Percentiles rank a stretch among this genome's conserved stretches.
Conservation (phyloP, 2,329 filamentous ascomycete genomes). For the Xylaria sp. region DNA sequence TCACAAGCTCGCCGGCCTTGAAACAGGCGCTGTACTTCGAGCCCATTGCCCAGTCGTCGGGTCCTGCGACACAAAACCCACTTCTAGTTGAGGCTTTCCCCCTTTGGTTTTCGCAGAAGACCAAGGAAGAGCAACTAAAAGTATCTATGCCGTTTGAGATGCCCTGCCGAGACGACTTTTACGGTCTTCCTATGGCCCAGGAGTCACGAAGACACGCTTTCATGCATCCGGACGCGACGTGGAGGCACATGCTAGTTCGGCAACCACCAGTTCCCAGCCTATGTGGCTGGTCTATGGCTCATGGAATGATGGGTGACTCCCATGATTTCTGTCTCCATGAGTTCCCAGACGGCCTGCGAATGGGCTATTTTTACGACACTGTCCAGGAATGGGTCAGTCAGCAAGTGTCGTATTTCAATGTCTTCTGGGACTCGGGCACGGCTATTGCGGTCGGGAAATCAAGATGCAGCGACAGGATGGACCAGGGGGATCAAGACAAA, state of each 20-base stretch:
- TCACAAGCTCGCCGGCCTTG: conserved; percentile 20
- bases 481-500: neutral
- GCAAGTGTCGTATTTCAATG: neutral
- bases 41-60: neutral
- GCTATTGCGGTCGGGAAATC: too few species aligned
- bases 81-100: conserved; percentile 15
- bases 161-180: neutral
- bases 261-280: conserved; percentile 17
- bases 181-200: conserved; percentile 11
- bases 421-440: neutral
- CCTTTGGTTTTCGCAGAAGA: conserved; percentile 3
- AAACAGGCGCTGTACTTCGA: conserved; percentile 18
- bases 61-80: conserved; percentile 5
- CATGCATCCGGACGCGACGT: conserved; percentile 14
- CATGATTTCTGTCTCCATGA: neutral
- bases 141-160: neutral
- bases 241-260: conserved; percentile 26
- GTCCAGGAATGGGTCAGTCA: neutral
- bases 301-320: neutral
- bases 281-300: neutral
- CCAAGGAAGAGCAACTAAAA: neutral
- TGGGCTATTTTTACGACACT: conserved; percentile 7
- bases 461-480: too few species aligned
- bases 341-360: conserved; percentile 11
- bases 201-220: conserved; percentile 10